Evolutionary conservation across 495 filamentous ascomycete genomes (phyloP).

Genomic region (Haplographium delicatum): DNA sequence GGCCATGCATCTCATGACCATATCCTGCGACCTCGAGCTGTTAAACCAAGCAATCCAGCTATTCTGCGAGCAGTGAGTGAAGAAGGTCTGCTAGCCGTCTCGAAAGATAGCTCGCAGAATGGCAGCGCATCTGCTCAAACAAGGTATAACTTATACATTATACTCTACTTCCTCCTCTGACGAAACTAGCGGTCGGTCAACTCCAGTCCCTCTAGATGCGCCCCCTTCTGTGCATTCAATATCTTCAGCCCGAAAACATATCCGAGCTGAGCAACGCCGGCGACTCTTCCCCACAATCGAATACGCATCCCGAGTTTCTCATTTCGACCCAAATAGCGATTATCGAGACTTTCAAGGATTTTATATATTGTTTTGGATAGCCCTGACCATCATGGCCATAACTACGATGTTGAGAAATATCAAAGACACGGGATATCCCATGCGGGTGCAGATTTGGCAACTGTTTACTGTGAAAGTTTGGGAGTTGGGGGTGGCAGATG

Average conservation of each 20-base stretch:
- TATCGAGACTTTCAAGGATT: slow-evolving; percentile 95
- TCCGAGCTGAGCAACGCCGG: slow-evolving; percentile 72
- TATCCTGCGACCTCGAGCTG: slow-evolving; percentile 34
- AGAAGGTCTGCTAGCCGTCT: slow-evolving; percentile 20
- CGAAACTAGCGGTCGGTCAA: slow-evolving; percentile 68
- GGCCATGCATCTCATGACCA: slow-evolving; percentile 22
- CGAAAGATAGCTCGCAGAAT: slow-evolving; percentile 5
- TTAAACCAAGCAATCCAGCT: slow-evolving; percentile 33
- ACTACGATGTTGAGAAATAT: slow-evolving; percentile 87
- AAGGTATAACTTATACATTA: slow-evolving; percentile 12
- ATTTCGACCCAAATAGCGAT: slow-evolving; percentile 90
- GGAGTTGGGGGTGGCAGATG: slow-evolving; percentile 79
- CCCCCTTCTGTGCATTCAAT: slow-evolving; percentile 84
- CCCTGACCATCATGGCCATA: slow-evolving; percentile 91
- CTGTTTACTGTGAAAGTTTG: slow-evolving; percentile 82
- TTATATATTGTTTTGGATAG: slow-evolving; percentile 97
- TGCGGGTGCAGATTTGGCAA: slow-evolving; percentile 79
- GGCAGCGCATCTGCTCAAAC: slow-evolving; percentile 18
- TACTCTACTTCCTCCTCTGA: slow-evolving; percentile 1
- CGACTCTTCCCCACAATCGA: slow-evolving; percentile 94
- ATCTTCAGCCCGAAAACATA: slow-evolving; percentile 77
- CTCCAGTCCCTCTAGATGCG: slow-evolving; percentile 83
- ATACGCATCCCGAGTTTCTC: slow-evolving; percentile 87
- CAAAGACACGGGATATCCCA: slow-evolving; percentile 85
- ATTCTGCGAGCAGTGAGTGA: slow-evolving; percentile 31